Percentiles rank a stretch among this genome's conserved stretches.
These are phyloP conservation scores for Nemania sp. DNA, from an alignment of 2,329 filamentous ascomycete species.

Conservation along the genomic window DNA sequence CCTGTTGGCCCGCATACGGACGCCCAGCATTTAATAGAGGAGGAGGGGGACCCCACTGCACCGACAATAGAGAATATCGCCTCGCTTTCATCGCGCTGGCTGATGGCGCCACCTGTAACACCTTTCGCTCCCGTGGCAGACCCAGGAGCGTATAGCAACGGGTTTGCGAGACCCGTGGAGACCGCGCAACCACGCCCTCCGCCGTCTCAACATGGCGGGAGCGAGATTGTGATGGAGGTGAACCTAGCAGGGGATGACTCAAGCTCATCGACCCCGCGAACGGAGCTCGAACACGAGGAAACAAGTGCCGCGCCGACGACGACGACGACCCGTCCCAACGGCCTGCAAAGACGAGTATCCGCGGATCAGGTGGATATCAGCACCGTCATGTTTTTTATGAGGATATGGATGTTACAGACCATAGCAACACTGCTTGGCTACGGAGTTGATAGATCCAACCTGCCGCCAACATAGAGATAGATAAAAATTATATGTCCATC, in stretches of 20 bases:
- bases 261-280: background rate
- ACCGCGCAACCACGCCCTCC: background rate
- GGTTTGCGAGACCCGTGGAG: background rate
- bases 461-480: conserved; percentile 1
- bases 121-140: background rate
- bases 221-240: background rate
- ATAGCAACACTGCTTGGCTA: conserved; percentile 24
- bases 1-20: background rate
- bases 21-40: conserved; percentile 5
- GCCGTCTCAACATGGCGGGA: background rate
- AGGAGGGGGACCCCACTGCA: conserved; percentile 16
- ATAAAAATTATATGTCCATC: background rate
- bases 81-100: conserved; percentile 21
- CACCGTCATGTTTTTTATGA: conserved; percentile 25
- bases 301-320: background rate
- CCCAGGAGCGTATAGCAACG: background rate
- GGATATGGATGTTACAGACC: conserved; percentile 28
- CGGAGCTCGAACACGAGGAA: conserved; percentile 1
- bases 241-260: background rate
- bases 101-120: conserved; percentile 20
- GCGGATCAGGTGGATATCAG: conserved; percentile 21
- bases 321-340: background rate
- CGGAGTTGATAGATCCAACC: background rate
- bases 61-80: conserved; percentile 24
- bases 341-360: background rate